These are phyloP conservation scores for Aspergillus ustus DNA, from an alignment of 2,329 filamentous ascomycete species.

Conservation along the genomic window DNA sequence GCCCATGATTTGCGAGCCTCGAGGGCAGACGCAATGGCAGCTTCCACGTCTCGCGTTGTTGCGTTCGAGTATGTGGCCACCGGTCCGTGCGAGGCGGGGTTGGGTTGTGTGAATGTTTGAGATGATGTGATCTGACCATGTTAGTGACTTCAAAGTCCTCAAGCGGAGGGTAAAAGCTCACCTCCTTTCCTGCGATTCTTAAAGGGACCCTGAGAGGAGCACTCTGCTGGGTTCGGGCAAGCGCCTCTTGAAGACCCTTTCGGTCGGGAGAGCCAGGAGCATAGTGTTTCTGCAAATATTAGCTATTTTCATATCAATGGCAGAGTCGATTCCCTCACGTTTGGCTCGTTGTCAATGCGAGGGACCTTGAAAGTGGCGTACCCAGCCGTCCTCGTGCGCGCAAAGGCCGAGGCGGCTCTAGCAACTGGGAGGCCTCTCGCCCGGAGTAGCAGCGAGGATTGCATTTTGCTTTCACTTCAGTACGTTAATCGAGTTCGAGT, in stretches of 20 bases:
- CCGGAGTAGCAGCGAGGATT: conserved; percentile 35
- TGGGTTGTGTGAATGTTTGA: conserved; percentile 65
- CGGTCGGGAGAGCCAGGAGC: conserved; percentile 80
- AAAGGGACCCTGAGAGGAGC: conserved; percentile 79
- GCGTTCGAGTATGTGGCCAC: conserved; percentile 88
- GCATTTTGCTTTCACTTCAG: conserved; percentile 25
- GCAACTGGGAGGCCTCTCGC: conserved; percentile 30
- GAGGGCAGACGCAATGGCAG: conserved; percentile 82
- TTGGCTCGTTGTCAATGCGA: conserved; percentile 89
- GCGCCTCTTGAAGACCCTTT: conserved; percentile 72
- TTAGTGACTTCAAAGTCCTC: neutral
- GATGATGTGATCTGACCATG: conserved; percentile 37
- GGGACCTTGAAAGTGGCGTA: conserved; percentile 88
- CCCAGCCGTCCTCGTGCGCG: conserved; percentile 51
- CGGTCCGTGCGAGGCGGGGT: conserved; percentile 79
- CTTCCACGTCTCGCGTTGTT: conserved; percentile 72
- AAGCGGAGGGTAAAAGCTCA: conserved; percentile 44
- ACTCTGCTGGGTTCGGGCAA: conserved; percentile 70
- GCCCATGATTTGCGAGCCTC: conserved; percentile 89
- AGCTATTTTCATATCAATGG: neutral
- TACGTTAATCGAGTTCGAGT: conserved; percentile 7
- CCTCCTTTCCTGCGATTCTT: conserved; percentile 80
- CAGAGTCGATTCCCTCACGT: conserved; percentile 63
- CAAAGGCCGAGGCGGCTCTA: conserved; percentile 25
- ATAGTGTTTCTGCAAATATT: conserved; percentile 75